A percentile compares a stretch with the other conserved stretches of the same genome.
Conservation (phyloP, 495 filamentous ascomycete genomes). For the Lindgomyces ingoldianus region DNA sequence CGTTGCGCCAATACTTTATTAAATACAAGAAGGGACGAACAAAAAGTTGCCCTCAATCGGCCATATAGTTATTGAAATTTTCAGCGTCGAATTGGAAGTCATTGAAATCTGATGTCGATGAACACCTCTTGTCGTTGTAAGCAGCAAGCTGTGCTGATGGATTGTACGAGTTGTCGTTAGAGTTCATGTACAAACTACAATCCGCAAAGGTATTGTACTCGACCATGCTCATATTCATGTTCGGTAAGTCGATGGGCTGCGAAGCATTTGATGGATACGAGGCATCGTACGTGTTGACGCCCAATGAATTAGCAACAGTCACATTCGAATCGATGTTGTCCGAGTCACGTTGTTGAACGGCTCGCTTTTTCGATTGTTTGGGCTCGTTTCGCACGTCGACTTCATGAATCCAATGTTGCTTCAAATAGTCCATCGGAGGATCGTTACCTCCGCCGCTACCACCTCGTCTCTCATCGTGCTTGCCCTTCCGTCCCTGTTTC, state of each 20-base stretch:
- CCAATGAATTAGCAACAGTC: neutral
- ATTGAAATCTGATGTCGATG: neutral
- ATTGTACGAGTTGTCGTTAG: neutral
- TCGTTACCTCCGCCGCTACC: slow-evolving; percentile 83
- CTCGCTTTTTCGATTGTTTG: neutral
- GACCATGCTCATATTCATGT: neutral
- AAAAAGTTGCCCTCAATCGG: neutral
- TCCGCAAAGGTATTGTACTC: neutral
- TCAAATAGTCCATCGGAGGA: slow-evolving; percentile 78
- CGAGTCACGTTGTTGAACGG: neutral
- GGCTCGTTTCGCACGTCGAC: slow-evolving; percentile 53
- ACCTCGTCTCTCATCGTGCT: slow-evolving; percentile 67
- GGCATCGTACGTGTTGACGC: neutral
- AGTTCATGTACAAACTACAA: neutral
- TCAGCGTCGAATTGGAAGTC: neutral
- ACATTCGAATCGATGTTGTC: neutral
- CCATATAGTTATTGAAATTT: neutral
- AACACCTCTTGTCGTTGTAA: neutral
- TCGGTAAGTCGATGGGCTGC: neutral
- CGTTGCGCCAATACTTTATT: neutral
- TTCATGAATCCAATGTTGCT: slow-evolving; percentile 75
- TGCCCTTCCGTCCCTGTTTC: slow-evolving; percentile 56
- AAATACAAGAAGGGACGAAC: neutral
- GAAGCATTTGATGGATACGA: neutral
- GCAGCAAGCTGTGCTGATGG: neutral